Evolutionary conservation across 352 stramenopile genomes (phyloP).

Genomic region (Pythium brachiatum): DNA sequence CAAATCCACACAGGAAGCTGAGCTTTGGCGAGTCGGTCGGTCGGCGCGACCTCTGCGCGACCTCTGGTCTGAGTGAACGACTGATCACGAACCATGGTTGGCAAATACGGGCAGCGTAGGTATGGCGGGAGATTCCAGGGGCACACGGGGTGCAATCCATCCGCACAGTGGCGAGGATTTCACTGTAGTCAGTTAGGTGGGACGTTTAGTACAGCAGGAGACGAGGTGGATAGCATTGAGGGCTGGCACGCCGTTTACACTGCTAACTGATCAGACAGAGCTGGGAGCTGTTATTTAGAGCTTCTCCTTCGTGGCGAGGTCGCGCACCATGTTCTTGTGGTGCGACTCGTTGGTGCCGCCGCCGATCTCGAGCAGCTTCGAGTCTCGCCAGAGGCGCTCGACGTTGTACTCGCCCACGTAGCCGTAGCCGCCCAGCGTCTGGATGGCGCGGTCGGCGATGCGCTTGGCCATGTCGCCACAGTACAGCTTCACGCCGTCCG

Average conservation of each 20-base stretch:
- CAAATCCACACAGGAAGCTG: background rate
- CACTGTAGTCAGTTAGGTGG: background rate
- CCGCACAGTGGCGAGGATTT: background rate
- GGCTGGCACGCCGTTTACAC: too few relatives aligned
- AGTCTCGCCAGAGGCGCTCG: conserved; percentile 97
- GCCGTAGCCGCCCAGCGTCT: conserved; percentile 97
- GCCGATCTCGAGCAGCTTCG: conserved; percentile 99
- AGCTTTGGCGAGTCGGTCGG: background rate
- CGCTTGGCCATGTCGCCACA: conserved; percentile 97
- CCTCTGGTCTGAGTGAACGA: background rate
- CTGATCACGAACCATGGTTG: background rate
- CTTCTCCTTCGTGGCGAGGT: conserved; percentile 46
- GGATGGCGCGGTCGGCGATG: conserved; percentile 97
- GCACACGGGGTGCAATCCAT: too few relatives aligned
- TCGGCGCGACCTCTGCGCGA: background rate
- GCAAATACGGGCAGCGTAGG: too few relatives aligned
- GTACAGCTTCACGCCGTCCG: conserved; percentile 98
- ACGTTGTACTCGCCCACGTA: conserved; percentile 99
- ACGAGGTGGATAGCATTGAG: too few relatives aligned
- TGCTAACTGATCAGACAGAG: too few relatives aligned
- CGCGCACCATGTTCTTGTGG: conserved; percentile 98
- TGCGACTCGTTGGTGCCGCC: conserved; percentile 98
- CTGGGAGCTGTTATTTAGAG: conserved; percentile 25
- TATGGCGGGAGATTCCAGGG: background rate
- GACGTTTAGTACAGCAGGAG: background rate